Base-by-base conservation (phyloP, 2,329 filamentous ascomycete genomes). In the Echinosphaeria canescens region DNA sequence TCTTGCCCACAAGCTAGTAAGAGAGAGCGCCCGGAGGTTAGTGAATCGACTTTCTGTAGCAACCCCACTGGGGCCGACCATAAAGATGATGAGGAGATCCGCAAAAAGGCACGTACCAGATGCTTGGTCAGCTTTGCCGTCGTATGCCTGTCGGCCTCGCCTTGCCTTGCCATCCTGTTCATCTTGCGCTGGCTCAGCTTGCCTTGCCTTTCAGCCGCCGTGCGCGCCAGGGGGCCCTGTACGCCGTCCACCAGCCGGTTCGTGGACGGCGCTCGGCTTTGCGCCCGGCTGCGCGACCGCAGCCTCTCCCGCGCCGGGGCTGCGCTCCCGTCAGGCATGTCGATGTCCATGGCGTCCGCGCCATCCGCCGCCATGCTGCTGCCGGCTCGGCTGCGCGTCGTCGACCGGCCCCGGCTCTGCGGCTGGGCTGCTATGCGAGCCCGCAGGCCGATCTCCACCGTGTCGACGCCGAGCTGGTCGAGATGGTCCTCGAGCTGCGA, bases 131-230 rank as follows among this genome's bases (percentile, higher is more conserved):
- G 54, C 28, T 78, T 64, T 20, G 78, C 76, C 29, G 73, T 73
- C 33, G 71, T 70, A 54, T 95, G 85, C 47, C 90, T 71, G 62
- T 98, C 88, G 33, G 75, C 84, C 59, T 98, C 88, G 61, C 88
- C 88, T 62, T 90, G 80, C 50, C 84, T 73, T 24, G 88, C 88
- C 75, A 90, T 88, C 36, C 85, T 70, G 60, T 98, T 98, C 82
- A 90, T 93, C 68, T 82, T 85, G 64, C 85, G 82, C 72, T 98
- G 90, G 42, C 73, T 64, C 46, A 98, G 55, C 64, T 92, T 95
- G 46, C 71, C 64, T 47, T 90, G 59, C 42, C 75, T 72, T 50
- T 92, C 84, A 20, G 80, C 82, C 65, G 85, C 90, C 32, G 59
- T 62, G 37, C 78, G 66, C 26, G 64, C 56, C 28, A 47, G 50